Conservation (phyloP, 208 protist species). For the Wallacemonas sp. region DNA sequence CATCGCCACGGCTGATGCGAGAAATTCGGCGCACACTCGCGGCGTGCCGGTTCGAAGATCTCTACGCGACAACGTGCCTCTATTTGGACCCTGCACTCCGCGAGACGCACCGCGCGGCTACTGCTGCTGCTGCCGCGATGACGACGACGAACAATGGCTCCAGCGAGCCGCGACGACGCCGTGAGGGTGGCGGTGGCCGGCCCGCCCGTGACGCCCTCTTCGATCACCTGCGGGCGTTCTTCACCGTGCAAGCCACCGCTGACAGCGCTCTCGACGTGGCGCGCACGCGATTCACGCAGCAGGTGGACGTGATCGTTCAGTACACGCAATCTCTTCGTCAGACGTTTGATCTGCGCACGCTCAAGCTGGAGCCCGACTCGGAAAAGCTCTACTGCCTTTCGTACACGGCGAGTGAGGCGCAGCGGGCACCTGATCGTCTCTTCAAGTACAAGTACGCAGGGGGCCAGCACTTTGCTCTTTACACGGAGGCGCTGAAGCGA, state of each 20-base stretch:
- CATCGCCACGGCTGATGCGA: constrained; percentile 28
- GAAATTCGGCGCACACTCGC: constrained; percentile 30
- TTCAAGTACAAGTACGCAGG: constrained; percentile 78
- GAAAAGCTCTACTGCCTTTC: constrained; percentile 65
- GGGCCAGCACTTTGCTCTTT: constrained; percentile 65
- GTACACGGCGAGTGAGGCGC: constrained; percentile 59
- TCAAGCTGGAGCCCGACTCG: constrained; percentile 60
- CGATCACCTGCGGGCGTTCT: constrained; percentile 61
- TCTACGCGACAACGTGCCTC: constrained; percentile 22
- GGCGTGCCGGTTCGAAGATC: constrained; percentile 35
- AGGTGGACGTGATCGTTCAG: constrained; percentile 52
- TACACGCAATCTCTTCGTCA: constrained; percentile 44
- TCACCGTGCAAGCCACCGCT: constrained; percentile 52
- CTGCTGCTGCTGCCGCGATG: no score
- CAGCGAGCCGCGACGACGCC: no score
- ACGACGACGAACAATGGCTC: no score
- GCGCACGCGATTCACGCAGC: constrained; percentile 55
- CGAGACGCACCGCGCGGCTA: background rate
- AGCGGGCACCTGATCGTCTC: constrained; percentile 40
- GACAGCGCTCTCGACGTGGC: constrained; percentile 64
- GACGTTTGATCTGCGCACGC: constrained; percentile 40
- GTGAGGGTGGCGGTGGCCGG: background rate
- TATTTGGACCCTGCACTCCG: constrained; percentile 39
- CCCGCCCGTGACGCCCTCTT: constrained; percentile 22
- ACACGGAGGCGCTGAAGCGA: constrained; percentile 25